These are phyloP conservation scores for Sarocladium oryzae DNA, from an alignment of 2,329 filamentous ascomycete genomes.

Conservation along the genomic window DNA sequence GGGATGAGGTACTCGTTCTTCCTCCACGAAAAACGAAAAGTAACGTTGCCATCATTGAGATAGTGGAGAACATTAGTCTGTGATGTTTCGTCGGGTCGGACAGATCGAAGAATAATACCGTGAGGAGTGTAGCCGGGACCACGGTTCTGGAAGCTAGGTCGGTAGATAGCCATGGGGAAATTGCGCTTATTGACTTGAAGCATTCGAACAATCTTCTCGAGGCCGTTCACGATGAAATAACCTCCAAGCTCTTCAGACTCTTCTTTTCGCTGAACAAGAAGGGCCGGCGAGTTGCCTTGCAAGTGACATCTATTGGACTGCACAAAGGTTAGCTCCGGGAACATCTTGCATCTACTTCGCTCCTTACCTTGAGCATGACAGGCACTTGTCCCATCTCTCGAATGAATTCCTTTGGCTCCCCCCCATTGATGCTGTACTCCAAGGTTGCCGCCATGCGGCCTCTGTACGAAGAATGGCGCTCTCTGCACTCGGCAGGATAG, in stretches of 20 bases:
- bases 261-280: constrained; percentile 81
- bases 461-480: constrained; percentile 86
- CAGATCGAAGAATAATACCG: constrained; percentile 85
- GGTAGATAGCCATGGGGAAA: constrained; percentile 89
- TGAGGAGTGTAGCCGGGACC: constrained; percentile 82
- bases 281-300: constrained; percentile 73
- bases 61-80: constrained; percentile 98
- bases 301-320: constrained; percentile 88
- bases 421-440: constrained; percentile 82
- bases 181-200: constrained; percentile 86
- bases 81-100: constrained; percentile 94
- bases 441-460: constrained; percentile 78
- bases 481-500: constrained; percentile 85
- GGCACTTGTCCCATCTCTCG: constrained; percentile 85
- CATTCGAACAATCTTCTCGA: constrained; percentile 92
- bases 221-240: constrained; percentile 96
- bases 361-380: constrained; percentile 80
- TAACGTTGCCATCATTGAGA: constrained; percentile 90
- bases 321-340: constrained; percentile 13
- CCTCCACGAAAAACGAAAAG: constrained; percentile 94
- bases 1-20: constrained; percentile 97
- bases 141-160: constrained; percentile 82
- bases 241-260: constrained; percentile 94
- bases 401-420: constrained; percentile 73
- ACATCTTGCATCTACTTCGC: neutral